Evolutionary conservation across 495 filamentous ascomycete genomes (phyloP).

Genomic region (Aspergillus panamensis): DNA sequence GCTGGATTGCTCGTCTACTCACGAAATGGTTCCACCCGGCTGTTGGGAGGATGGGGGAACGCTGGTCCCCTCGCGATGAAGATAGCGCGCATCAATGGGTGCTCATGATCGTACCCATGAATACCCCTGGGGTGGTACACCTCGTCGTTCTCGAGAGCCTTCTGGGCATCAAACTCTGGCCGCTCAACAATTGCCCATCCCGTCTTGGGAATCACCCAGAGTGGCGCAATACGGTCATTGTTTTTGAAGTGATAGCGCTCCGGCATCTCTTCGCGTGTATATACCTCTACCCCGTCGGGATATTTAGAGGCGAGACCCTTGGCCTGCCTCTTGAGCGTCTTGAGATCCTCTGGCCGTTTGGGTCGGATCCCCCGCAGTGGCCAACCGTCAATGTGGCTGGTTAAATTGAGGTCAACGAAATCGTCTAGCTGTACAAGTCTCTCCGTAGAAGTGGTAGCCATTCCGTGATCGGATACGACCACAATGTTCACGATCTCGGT

Average conservation of each 20-base stretch:
- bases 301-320: slow-evolving; percentile 44
- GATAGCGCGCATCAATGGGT: slow-evolving; percentile 89
- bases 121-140: slow-evolving; percentile 73
- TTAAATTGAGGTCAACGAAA: slow-evolving; percentile 65
- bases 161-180: slow-evolving; percentile 67
- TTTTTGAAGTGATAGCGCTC: slow-evolving; percentile 81
- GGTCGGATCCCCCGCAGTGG: slow-evolving; percentile 84
- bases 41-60: slow-evolving; percentile 80
- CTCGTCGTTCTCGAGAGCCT: slow-evolving; percentile 55
- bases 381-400: slow-evolving; percentile 91
- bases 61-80: slow-evolving; percentile 86
- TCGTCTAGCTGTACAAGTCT: slow-evolving; percentile 95
- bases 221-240: slow-evolving; percentile 82
- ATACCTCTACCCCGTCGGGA: slow-evolving; percentile 73
- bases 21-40: slow-evolving; percentile 80
- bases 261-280: slow-evolving; percentile 83
- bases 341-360: slow-evolving; percentile 57
- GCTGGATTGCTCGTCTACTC: slow-evolving; percentile 35
- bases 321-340: slow-evolving; percentile 35
- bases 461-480: slow-evolving; percentile 96
- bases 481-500: slow-evolving; percentile 92
- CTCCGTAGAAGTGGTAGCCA: slow-evolving; percentile 82
- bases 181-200: slow-evolving; percentile 86
- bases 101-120: slow-evolving; percentile 86
- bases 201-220: slow-evolving; percentile 88